Evolutionary conservation across 768 basidiomycete species (phyloP).

Genomic region (Cystobasidiopsis lactophilus): DNA sequence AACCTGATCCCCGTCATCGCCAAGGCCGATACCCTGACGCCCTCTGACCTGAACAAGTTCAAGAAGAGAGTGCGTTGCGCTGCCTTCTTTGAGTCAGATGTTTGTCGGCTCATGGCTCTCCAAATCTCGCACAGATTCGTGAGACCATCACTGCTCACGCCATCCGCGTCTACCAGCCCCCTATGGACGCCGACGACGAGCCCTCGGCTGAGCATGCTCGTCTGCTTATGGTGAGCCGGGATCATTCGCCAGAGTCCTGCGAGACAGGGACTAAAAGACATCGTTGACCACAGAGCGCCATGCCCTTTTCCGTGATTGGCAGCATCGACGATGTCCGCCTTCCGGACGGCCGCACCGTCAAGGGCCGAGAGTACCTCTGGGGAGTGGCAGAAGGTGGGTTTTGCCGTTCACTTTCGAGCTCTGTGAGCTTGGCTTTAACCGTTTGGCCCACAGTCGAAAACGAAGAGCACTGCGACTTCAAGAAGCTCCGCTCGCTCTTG

Average conservation of each 20-base stretch:
- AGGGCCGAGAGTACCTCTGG: conserved; percentile 97
- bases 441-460: conserved; percentile 46
- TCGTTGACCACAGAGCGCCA: conserved; percentile 38
- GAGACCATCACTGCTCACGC: conserved; percentile 76
- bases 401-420: neutral
- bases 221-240: conserved; percentile 33
- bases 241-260: neutral
- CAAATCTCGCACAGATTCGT: conserved; percentile 38
- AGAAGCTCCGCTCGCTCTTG: conserved; percentile 78
- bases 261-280: neutral
- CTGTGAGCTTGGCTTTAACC: neutral
- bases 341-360: conserved; percentile 71
- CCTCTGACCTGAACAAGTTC: conserved; percentile 71
- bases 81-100: neutral
- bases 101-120: neutral
- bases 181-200: conserved; percentile 70
- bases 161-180: conserved; percentile 85
- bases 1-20: conserved; percentile 95
- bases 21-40: conserved; percentile 92
- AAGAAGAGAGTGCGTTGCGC: conserved; percentile 67
- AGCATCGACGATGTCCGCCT: conserved; percentile 86
- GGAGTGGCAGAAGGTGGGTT: conserved; percentile 88
- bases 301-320: conserved; percentile 97
- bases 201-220: conserved; percentile 70
- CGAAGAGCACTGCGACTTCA: conserved; percentile 98